Base-by-base conservation (phyloP, 306 rosid genomes). In the Cicer cuneatum region DNA sequence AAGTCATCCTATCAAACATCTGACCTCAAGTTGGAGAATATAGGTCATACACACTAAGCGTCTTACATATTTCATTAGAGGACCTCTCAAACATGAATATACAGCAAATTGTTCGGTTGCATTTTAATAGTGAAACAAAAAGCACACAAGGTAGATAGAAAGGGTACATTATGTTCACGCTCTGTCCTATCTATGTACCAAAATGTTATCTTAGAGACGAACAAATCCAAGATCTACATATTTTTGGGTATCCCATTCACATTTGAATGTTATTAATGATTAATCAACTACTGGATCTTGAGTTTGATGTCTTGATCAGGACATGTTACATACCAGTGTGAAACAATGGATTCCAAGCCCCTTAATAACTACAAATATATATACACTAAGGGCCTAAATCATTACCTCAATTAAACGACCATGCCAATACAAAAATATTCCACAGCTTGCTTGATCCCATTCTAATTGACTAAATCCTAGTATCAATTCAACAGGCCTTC, bases 391-490 rank as follows among this genome's bases (percentile, higher is more conserved):
- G 58, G 43, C 49, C 35, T 69, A 73, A 69, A 48, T 57, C 53
- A 77, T 81, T 59, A 85, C 90, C 88, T 87, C 90, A 77, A 87
- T 82, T 72, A 87, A 78, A 79, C 88, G 90, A 9, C 90, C 88
- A 63, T 80, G 87, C 87, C 88, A 87, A 63, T 87, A 87, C 71
- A 87, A 80, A 82, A 87, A 87, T 38, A 84, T 66, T 61, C 90
- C 88, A 71, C 82, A 84, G 73, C 62, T 84, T 72, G 81, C 87
- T 64, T 47, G 82, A 71, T 87, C 90, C 90, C 90, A 87, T 68
- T 87, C 87, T 67, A 87, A 38, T 51, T 82, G 88, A 73, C 85
- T 69, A 24, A 81, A 76, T 43, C 88, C 90, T 46, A 85, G 71
- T 71, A 46, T 80, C 72, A 87, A 80, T 63, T 77, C 76, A 39